A percentile compares a stretch with the other conserved stretches of the same genome.
Conservation (phyloP, 306 rosid genomes). For the Rubus idaeus region DNA sequence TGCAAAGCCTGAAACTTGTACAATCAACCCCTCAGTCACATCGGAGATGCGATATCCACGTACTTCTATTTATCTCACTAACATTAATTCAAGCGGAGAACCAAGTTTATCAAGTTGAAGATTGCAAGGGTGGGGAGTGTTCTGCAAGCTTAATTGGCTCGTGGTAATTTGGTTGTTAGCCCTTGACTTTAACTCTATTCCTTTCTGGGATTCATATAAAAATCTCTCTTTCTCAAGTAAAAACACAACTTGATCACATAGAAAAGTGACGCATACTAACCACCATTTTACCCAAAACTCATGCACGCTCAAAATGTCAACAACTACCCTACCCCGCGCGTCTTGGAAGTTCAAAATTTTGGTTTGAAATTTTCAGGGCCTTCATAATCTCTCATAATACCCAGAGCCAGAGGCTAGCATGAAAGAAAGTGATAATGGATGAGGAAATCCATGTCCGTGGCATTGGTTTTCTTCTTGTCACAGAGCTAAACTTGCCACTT, state of each 20-base stretch:
- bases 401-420: conserved; percentile 12
- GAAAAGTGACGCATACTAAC: conserved; percentile 10
- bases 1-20: not conserved
- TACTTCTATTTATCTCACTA: too few species aligned
- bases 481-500: conserved; percentile 31
- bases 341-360: conserved; percentile 22
- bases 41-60: not conserved
- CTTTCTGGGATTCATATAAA: not conserved
- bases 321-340: not conserved
- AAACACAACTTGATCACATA: not conserved
- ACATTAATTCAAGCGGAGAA: not conserved
- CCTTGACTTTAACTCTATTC: conserved; percentile 25
- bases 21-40: not conserved
- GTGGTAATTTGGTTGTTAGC: conserved; percentile 14
- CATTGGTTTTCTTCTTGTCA: conserved; percentile 53
- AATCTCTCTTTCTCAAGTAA: not conserved
- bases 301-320: conserved; percentile 44
- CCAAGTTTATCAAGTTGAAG: not conserved
- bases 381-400: conserved; percentile 17
- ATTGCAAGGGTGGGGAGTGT: conserved; percentile 10
- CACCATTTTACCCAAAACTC: conserved; percentile 20
- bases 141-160: conserved; percentile 14
- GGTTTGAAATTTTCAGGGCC: conserved; percentile 49
- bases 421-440: conserved; percentile 28
- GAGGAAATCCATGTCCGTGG: conserved; percentile 55